Percentiles rank a stretch among this genome's conserved stretches.
phyloP scores from a whole-genome alignment of 2,329 filamentous ascomycete genomes.

The Truncatella angustata region DNA sequence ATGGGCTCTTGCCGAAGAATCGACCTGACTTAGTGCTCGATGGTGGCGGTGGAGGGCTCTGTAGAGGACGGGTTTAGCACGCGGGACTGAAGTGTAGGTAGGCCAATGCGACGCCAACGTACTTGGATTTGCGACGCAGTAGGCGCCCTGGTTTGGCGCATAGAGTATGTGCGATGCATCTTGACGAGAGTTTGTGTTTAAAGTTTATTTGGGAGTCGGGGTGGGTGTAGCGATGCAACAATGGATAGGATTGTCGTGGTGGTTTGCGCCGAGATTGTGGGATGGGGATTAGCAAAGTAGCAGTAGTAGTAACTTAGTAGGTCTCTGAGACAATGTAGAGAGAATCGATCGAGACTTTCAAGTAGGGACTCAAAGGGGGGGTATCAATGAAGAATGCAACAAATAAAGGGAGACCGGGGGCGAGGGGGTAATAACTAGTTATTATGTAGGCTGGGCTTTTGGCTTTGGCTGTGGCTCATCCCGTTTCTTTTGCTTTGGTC shows the following conservation, averaged over 20 bases:
- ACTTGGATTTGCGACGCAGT: constrained; percentile 78
- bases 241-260: constrained; percentile 2
- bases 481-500: too few relatives aligned
- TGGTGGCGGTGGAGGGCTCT: constrained; percentile 90
- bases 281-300: too few relatives aligned
- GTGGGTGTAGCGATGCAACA: too few relatives aligned
- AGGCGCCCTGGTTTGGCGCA: constrained; percentile 95
- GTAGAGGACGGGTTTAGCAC: constrained; percentile 19
- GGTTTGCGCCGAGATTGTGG: too few relatives aligned
- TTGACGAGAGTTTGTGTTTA: constrained; percentile 24
- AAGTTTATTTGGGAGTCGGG: too few relatives aligned
- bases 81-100: background rate
- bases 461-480: too few relatives aligned
- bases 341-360: too few relatives aligned
- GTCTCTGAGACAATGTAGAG: too few relatives aligned
- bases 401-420: background rate
- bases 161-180: constrained; percentile 99
- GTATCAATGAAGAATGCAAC: background rate
- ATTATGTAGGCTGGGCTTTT: background rate
- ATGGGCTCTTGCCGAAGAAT: constrained; percentile 80
- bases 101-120: constrained; percentile 16
- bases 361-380: background rate
- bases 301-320: too few relatives aligned
- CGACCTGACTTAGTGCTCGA: constrained; percentile 89
- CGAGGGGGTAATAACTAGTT: background rate